Percentiles rank a stretch among this genome's conserved stretches.
phyloP scores from a whole-genome alignment of 768 basidiomycete genomes.

The Termitomyces eurrhizus region DNA sequence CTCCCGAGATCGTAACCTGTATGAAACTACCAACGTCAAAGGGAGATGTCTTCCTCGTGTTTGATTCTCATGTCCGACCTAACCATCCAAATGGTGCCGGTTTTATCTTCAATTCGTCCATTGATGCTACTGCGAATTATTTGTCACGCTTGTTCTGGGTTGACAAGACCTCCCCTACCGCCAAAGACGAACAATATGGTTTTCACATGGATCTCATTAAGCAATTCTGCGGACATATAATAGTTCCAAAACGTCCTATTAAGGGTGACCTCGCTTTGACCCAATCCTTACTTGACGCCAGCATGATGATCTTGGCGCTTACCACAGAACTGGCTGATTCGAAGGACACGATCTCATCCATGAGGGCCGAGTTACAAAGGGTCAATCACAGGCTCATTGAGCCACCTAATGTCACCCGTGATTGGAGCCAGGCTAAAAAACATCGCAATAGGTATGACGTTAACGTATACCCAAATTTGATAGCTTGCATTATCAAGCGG shows the following conservation, averaged over 20 bases:
- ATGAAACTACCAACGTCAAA: conserved; percentile 30
- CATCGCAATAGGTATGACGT: conserved; percentile 3
- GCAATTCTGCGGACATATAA: conserved; percentile 57
- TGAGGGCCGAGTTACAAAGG: conserved; percentile 6
- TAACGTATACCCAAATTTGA: background rate
- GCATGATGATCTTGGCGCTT: conserved; percentile 41
- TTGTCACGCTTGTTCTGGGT: conserved; percentile 46
- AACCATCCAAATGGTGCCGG: conserved; percentile 58
- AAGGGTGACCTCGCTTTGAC: conserved; percentile 19
- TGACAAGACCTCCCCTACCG: conserved; percentile 28
- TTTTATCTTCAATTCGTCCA: conserved; percentile 47
- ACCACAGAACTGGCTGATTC: conserved; percentile 37
- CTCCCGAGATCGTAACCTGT: conserved; percentile 65
- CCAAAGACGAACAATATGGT: conserved; percentile 23
- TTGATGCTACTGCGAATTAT: conserved; percentile 38
- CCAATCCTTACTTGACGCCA: conserved; percentile 44
- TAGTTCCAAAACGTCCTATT: conserved; percentile 30
- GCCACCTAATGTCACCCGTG: background rate
- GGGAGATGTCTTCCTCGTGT: conserved; percentile 49
- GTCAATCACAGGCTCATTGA: background rate
- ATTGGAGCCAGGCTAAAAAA: background rate
- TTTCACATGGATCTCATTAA: conserved; percentile 66
- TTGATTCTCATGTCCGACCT: conserved; percentile 65
- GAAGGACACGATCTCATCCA: conserved; percentile 16
- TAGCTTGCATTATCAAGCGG: too few relatives aligned